phyloP scores from a whole-genome alignment of 2,329 filamentous ascomycete genomes.

The Paracoccidioides lutzii region DNA sequence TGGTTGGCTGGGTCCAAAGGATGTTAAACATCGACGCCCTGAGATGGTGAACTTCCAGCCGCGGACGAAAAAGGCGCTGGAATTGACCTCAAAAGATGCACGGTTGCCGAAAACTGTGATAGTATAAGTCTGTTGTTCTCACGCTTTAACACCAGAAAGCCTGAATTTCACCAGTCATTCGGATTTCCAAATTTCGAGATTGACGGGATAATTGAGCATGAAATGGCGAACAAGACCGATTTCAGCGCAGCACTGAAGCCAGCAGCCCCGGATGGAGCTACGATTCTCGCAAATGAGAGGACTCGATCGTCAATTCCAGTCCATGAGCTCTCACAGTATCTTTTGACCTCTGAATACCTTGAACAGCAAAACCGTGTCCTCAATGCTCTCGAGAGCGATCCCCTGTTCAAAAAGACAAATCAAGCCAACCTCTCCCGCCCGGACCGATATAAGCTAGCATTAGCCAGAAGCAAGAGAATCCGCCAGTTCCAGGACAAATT shows the following conservation, averaged over 20 bases:
- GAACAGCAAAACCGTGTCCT: constrained; percentile 36
- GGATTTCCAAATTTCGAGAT: not conserved
- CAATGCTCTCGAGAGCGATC: constrained; percentile 33
- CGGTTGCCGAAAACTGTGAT: not conserved
- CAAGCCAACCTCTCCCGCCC: constrained; percentile 40
- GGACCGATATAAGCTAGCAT: constrained; percentile 40
- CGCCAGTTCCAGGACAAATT: constrained; percentile 34
- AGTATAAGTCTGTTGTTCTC: not conserved
- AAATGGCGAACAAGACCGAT: constrained; percentile 20
- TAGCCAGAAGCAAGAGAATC: constrained; percentile 40
- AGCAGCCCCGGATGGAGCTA: constrained; percentile 33
- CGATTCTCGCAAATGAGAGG: constrained; percentile 35
- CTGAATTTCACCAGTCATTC: not conserved
- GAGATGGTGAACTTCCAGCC: not conserved
- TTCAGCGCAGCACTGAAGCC: constrained; percentile 39
- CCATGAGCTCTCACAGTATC: constrained; percentile 34
- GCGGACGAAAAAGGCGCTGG: not conserved
- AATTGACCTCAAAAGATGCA: not conserved
- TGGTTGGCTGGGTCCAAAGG: not conserved
- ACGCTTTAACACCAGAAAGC: not conserved
- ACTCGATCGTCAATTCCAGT: constrained; percentile 32
- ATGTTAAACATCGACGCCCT: not conserved
- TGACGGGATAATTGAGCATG: not conserved
- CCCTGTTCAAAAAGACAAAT: constrained; percentile 38
- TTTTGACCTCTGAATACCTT: constrained; percentile 38